Base-by-base conservation (phyloP, 176 grass and related monocot genomes). In the sorghum (Sorghum bicolor) region DNA sequence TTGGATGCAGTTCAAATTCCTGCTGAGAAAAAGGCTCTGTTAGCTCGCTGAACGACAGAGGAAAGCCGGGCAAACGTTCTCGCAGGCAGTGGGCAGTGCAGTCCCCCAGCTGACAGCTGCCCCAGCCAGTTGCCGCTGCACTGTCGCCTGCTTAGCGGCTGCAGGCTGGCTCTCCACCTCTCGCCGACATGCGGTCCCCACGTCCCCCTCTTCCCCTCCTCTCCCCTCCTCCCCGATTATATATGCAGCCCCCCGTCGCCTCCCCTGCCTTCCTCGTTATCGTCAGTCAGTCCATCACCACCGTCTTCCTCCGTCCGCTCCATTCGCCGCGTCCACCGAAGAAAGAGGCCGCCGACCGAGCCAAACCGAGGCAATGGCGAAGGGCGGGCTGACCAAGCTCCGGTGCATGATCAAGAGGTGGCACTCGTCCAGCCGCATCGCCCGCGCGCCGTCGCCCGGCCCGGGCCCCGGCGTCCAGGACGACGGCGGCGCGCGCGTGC, bases 381-480 rank as follows among this genome's bases (percentile, higher is more conserved):
- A 90, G 80, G 85, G 86, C 16, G 83, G 83, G 58, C 83, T 95
- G 68, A 81, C 83, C 39, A 92, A 95, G 90, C 88, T 95, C 15
- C 88, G 85, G 82, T 84, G 93, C 72, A 92, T 92, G 88, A 86
- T 95, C 45, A 79, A 64, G 93, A 74, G 93, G 83, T 95, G 90
- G 93, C 79, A 95, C 86, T 95, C 93, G 7, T 90, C 90, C 60
- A 80, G 83, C 80, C 83, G 41, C 80, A 88, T 90, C 86, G 37
- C 72, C 24, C 83, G 88, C 20, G 69, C 75, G 3, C 22, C 84
- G 75, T 41, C 87, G 13, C 62, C 40, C 64, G 0, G 17, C 61
- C 65, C 7, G 13, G 44, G 20, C 61, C 65, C 7, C 19, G 44
- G 20, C 20, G 29, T 16, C 15, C 29, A 1, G 1, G 57, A 25